Base-by-base conservation (phyloP, 305 asterid genomes). In the Fraxinus albicans region DNA sequence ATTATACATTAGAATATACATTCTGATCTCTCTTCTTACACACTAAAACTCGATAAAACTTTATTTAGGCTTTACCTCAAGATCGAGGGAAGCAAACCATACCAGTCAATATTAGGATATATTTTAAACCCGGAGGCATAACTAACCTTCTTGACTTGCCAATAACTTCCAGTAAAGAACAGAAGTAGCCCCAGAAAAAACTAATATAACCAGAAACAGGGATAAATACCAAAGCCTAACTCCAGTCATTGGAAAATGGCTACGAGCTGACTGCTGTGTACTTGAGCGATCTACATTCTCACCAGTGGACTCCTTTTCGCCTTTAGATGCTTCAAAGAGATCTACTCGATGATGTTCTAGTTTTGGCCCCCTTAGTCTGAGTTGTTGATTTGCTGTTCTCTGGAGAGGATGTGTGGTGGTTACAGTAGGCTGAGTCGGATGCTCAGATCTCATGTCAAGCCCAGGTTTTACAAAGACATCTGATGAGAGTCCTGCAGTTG, bases 351-450 rank as follows among this genome's bases (percentile, higher is more conserved):
- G 8, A 44, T 79, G 10, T 77, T 40, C 76, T 53, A 44, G n/a
- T 67, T 81, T 86, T 36, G 42, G 82, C 77, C 76, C 87, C 67
- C 88, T 83, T 53, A 93, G 86, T 83, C 90, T 89, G 80, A 92
- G 84, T 44, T 92, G 84, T 74, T 94, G 88, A 81, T 88, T 88
- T 9, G 93, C 97, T 5, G 90, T 90, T 67, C 94, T 97, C 83
- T 93, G 96, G 76, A 63, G 79, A 65, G 93, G 92, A 19, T 13
- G 77, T 58, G 3, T 33, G 4, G 40, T 47, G 8, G 86, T 40
- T 23, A 42, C 69, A 31, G 60, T 77, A 76, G 40, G 78, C 63
- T 88, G 83, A 27, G 69, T 75, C 25, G 84, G 86, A 75, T 86
- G 87, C 78, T 76, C 77, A 4, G 85, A 76, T 23, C 69, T 81